Evolutionary conservation across 176 grass and related monocot species (phyloP).

Genomic region (Carex cristatella): DNA sequence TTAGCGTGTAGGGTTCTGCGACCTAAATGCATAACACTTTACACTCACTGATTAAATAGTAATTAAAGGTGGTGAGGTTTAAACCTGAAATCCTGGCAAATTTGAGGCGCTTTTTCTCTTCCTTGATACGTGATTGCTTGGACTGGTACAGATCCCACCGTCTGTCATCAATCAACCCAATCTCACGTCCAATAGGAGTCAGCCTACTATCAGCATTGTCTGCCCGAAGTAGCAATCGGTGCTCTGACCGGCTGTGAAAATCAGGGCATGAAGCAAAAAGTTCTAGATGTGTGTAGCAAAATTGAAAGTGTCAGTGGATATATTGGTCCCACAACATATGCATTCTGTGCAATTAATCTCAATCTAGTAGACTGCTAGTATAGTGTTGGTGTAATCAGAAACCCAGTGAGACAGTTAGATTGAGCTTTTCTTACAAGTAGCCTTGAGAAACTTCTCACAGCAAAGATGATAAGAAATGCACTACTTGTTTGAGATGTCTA

Average conservation of each 20-base stretch:
- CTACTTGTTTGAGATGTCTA: neutral
- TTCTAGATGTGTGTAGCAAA: slow-evolving; percentile 5
- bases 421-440: neutral
- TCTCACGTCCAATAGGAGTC: slow-evolving; percentile 79
- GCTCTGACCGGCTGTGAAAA: slow-evolving; percentile 72
- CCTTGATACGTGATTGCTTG: slow-evolving; percentile 69
- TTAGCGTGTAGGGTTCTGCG: neutral
- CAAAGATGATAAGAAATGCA: neutral
- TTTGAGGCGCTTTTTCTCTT: slow-evolving; percentile 79
- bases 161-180: slow-evolving; percentile 89
- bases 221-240: slow-evolving; percentile 73
- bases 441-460: neutral
- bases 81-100: slow-evolving; percentile 57
- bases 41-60: neutral
- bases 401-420: neutral
- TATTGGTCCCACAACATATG: neutral
- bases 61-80: neutral
- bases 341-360: neutral
- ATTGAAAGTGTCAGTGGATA: neutral
- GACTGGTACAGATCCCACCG: slow-evolving; percentile 76
- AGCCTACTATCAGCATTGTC: slow-evolving; percentile 97
- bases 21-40: neutral
- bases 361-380: neutral
- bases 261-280: slow-evolving; percentile 12
- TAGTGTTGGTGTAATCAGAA: neutral